Conservation (phyloP, 345 rosid species). For the Populus davidiana region DNA sequence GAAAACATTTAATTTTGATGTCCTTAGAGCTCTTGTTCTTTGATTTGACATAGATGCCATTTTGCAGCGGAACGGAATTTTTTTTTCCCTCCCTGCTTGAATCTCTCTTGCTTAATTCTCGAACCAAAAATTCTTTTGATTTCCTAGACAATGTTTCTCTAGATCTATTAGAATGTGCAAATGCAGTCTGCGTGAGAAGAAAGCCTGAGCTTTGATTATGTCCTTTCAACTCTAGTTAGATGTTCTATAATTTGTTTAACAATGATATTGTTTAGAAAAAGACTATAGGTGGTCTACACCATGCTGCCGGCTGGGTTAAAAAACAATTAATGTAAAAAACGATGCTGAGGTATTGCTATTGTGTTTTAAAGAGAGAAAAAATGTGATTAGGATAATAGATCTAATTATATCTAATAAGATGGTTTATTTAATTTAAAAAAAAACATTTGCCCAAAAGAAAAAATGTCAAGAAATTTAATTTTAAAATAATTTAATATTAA, state of each 20-base stretch:
- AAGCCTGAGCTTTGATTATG: neutral
- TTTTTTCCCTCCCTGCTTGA: neutral
- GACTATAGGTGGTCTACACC: neutral
- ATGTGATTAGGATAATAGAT: too few species aligned
- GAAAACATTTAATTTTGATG: neutral
- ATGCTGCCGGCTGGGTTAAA: too few species aligned
- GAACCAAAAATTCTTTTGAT: neutral
- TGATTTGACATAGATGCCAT: neutral
- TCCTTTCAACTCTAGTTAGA: neutral
- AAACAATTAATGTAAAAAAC: too few species aligned
- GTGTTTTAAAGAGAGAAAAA: too few species aligned
- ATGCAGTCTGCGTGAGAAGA: neutral
- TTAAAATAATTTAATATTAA: too few species aligned
- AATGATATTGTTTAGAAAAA: neutral
- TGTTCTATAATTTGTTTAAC: neutral
- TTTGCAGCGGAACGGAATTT: neutral
- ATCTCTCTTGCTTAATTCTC: neutral
- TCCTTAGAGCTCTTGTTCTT: neutral
- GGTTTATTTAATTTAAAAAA: too few species aligned
- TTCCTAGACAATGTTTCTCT: neutral
- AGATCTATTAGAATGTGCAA: neutral
- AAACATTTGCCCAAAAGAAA: accelerated
- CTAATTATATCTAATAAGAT: too few species aligned
- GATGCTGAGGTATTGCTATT: too few species aligned
- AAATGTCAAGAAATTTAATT: too few species aligned